phyloP scores from a whole-genome alignment of 148 eudicot species.

The Spergularia bocconei region DNA sequence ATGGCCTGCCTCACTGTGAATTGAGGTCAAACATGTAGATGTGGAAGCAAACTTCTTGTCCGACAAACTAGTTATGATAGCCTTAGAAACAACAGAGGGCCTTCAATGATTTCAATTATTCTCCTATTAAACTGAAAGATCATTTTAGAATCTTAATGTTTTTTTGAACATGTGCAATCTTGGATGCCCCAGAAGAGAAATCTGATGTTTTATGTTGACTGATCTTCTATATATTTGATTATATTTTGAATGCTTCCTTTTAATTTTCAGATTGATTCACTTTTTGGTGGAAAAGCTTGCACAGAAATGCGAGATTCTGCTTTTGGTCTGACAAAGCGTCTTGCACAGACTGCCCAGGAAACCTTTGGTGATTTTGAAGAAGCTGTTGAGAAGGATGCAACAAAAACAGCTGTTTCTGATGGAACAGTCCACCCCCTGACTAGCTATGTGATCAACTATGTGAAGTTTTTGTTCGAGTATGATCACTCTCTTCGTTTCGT shows the following conservation, averaged over 20 bases:
- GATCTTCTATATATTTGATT: background rate
- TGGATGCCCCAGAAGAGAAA: background rate
- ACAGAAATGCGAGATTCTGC: constrained; percentile 83
- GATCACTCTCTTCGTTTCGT: constrained; percentile 20
- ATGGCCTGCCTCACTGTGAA: background rate
- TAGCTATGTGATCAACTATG: constrained; percentile 96
- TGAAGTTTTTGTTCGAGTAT: constrained; percentile 95
- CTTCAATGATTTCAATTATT: background rate
- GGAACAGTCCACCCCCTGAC: constrained; percentile 99
- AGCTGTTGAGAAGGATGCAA: constrained; percentile 97
- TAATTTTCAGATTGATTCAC: constrained; percentile 61
- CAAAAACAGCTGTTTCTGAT: constrained; percentile 85
- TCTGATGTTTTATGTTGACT: background rate
- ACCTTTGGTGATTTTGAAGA: constrained; percentile 98
- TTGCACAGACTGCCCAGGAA: constrained; percentile 91
- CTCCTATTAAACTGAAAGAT: background rate
- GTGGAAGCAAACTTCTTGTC: background rate
- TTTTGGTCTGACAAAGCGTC: constrained; percentile 83
- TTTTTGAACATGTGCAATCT: background rate
- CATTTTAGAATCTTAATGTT: background rate
- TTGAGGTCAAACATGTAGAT: no score
- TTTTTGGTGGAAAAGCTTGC: constrained; percentile 85
- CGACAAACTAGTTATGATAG: background rate
- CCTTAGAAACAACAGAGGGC: background rate
- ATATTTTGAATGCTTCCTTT: constrained; percentile 2